Conservation (phyloP, 331 rosid species). For the Malus hybrid region DNA sequence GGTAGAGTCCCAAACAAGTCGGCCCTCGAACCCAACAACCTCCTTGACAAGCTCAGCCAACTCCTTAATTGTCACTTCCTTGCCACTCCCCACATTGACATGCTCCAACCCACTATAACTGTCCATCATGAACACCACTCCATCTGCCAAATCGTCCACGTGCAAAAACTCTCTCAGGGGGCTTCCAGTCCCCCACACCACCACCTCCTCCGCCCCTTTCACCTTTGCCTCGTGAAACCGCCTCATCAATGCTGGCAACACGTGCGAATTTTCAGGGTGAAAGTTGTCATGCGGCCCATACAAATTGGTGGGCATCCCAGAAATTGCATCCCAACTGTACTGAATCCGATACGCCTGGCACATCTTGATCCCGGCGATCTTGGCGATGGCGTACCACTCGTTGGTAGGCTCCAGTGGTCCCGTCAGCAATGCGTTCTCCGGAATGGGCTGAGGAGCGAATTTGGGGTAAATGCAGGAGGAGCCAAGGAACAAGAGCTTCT, state of each 20-base stretch:
- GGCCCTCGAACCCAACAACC: constrained; percentile 83
- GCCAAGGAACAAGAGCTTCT: constrained; percentile 77
- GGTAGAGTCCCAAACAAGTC: constrained; percentile 81
- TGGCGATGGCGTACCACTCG: constrained; percentile 96
- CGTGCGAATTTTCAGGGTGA: constrained; percentile 91
- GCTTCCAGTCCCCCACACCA: constrained; percentile 95
- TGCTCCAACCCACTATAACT: constrained; percentile 73
- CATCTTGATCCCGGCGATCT: constrained; percentile 97
- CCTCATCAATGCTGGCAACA: constrained; percentile 87
- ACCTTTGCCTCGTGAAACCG: constrained; percentile 92
- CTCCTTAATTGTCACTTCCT: constrained; percentile 85
- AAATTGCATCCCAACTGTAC: constrained; percentile 75
- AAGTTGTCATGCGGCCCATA: constrained; percentile 84
- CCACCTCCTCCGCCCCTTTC: constrained; percentile 70
- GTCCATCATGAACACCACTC: constrained; percentile 70
- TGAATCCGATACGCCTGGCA: constrained; percentile 91
- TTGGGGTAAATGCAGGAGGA: constrained; percentile 96
- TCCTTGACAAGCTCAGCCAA: constrained; percentile 86
- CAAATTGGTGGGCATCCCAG: constrained; percentile 94
- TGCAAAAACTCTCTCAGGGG: constrained; percentile 94
- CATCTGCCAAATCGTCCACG: constrained; percentile 85
- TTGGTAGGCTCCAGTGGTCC: constrained; percentile 92
- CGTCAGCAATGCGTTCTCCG: constrained; percentile 70
- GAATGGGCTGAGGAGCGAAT: constrained; percentile 96
- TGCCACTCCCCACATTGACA: constrained; percentile 91